Conservation (phyloP, 2,329 filamentous ascomycete species). For the Colletotrichum tanaceti region DNA sequence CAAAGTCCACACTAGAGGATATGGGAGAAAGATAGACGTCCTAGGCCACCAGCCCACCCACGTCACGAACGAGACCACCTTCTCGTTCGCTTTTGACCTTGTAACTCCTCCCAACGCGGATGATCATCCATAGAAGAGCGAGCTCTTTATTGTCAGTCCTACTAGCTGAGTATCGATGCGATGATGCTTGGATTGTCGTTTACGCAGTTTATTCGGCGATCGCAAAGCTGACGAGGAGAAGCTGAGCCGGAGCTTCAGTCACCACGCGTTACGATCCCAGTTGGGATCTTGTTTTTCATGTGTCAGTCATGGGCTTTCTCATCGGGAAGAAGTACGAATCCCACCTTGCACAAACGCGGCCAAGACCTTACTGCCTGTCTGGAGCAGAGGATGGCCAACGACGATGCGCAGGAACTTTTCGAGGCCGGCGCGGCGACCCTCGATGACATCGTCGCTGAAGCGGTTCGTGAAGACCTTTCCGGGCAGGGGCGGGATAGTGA, state of each 20-base stretch:
- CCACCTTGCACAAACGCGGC: slow-evolving; percentile 96
- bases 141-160: slow-evolving; percentile 17
- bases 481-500: slow-evolving; percentile 94
- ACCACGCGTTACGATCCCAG: slow-evolving; percentile 94
- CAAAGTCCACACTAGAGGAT: not conserved
- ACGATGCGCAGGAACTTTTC: slow-evolving; percentile 98
- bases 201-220: slow-evolving; percentile 39
- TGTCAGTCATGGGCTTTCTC: not conserved
- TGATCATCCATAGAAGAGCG: slow-evolving; percentile 7
- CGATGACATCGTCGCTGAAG: slow-evolving; percentile 98
- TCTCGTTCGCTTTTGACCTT: not conserved
- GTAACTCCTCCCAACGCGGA: no score
- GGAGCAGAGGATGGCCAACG: slow-evolving; percentile 92
- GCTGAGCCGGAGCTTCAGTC: slow-evolving; percentile 49
- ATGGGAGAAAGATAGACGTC: not conserved
- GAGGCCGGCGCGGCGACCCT: slow-evolving; percentile 88
- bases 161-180: slow-evolving; percentile 38
- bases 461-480: slow-evolving; percentile 98
- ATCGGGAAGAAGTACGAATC: slow-evolving; percentile 1
- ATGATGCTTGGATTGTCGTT: slow-evolving; percentile 27
- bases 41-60: not conserved
- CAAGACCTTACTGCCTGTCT: slow-evolving; percentile 97
- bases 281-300: slow-evolving; percentile 70
- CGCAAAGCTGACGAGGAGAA: slow-evolving; percentile 28
- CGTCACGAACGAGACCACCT: not conserved